Base-by-base conservation (phyloP, 441 rosid species). In the Syzygium malaccense region DNA sequence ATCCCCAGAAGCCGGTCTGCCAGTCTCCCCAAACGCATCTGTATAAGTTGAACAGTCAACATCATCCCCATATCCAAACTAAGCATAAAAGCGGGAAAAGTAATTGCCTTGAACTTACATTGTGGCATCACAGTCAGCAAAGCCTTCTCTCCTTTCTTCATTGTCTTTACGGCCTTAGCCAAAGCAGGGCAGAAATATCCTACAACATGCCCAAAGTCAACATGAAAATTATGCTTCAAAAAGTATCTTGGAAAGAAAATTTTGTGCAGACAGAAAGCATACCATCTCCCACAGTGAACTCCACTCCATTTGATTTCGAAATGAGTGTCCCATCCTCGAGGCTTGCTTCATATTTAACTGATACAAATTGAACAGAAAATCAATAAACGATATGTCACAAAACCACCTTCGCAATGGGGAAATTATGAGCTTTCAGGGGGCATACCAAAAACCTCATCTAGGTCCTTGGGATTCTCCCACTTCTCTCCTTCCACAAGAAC, bases 1-100 rank as follows among this genome's bases (percentile, higher is more conserved):
- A 91, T 85, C 89, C 86, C 88, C 95, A 56, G 94, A 71, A 14
- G 95, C 95, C 13, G 90, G 93, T 87, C 93, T 95, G 17, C 99
- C 98, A 89, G 93, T 94, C 93, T 96, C 98, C 53, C 97, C 98
- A 89, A 96, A 96, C 87, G 98, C 99, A 94, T 97, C 99, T 98
- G 89, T 33, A 20, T 30, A n/a, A 85, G 60, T 37, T 53, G 14
- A 41, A 87, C 7, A 28, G 8, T 23, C 45, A 85, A 68, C 37
- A 20, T 33, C 45, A 2, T 17, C n/a, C 17, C 48, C 14, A 78
- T 45, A 20, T 8, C 32, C 6, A 33, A 30, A 51, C 14, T 68
- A 32, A 60, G 51, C 51, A 75, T 41, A 85, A 79, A 57, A 87
- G 23, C 7, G 1, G 55, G 41, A 23, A 64, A 18, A 25, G 87